Conservation (phyloP, 2,329 filamentous ascomycete genomes). For the Periconia macrospinosa region DNA sequence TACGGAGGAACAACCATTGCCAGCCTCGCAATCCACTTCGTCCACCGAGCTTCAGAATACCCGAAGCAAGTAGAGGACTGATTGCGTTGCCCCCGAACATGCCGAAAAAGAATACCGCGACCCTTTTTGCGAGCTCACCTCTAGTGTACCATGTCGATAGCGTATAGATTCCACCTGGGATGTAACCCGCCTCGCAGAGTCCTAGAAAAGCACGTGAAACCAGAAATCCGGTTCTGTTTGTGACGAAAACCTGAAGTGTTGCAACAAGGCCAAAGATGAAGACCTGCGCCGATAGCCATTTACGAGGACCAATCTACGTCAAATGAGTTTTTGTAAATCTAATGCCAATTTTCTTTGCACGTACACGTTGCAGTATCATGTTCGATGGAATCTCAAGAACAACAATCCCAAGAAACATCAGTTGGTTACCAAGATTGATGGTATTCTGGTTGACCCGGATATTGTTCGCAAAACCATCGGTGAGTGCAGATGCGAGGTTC, state of each 20-base stretch:
- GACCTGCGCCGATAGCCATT: constrained; percentile 55
- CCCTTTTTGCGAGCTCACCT: constrained; percentile 49
- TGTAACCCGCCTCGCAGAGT: constrained; percentile 56
- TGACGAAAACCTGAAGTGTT: constrained; percentile 44
- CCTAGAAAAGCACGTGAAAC: constrained; percentile 50
- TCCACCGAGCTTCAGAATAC: constrained; percentile 51
- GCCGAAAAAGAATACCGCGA: constrained; percentile 57
- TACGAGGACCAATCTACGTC: constrained; percentile 31
- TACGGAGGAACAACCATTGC: constrained; percentile 57
- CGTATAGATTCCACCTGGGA: constrained; percentile 55
- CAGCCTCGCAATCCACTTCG: constrained; percentile 48
- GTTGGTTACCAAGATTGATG: constrained; percentile 57
- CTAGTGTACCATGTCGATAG: constrained; percentile 56
- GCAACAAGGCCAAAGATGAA: constrained; percentile 53
- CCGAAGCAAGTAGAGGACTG: constrained; percentile 53
- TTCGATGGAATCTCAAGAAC: constrained; percentile 57
- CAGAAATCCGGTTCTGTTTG: constrained; percentile 48
- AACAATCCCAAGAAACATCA: constrained; percentile 57
- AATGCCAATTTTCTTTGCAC: neutral
- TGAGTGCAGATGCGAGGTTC: constrained; percentile 56
- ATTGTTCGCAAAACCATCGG: constrained; percentile 50
- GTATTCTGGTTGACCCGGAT: constrained; percentile 50
- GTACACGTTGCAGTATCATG: constrained; percentile 44
- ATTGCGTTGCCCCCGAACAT: constrained; percentile 57
- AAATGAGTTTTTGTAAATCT: neutral